Evolutionary conservation across 176 grass and related monocot species (phyloP).

Genomic region (Tillandsia leiboldiana): DNA sequence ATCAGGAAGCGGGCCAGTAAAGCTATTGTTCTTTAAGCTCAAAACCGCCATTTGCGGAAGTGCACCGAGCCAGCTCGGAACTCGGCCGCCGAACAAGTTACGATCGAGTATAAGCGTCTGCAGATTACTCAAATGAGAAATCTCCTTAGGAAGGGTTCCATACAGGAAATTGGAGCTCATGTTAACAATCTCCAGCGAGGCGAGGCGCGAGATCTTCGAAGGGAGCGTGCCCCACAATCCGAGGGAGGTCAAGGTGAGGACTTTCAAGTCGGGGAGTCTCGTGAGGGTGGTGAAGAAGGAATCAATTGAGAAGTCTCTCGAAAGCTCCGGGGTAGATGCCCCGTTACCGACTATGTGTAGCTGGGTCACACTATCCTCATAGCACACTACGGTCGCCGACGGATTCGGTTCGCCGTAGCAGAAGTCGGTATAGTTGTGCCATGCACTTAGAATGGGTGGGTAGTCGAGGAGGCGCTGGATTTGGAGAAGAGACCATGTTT

Average conservation of each 20-base stretch:
- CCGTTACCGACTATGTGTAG: constrained; percentile 48
- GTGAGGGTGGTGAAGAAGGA: constrained; percentile 59
- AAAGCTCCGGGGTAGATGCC: constrained; percentile 36
- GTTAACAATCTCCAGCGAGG: constrained; percentile 72
- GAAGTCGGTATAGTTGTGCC: constrained; percentile 71
- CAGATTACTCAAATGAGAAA: constrained; percentile 45
- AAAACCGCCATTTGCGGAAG: constrained; percentile 59
- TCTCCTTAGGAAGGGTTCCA: constrained; percentile 43
- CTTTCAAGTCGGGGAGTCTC: constrained; percentile 76
- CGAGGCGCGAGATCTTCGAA: constrained; percentile 43
- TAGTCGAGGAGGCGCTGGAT: constrained; percentile 64
- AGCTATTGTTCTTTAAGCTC: constrained; percentile 69
- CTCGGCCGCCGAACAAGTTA: constrained; percentile 60
- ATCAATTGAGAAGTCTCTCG: constrained; percentile 66
- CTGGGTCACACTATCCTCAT: constrained; percentile 78
- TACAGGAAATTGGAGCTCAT: constrained; percentile 75
- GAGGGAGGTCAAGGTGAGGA: constrained; percentile 67
- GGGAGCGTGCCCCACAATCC: constrained; percentile 77
- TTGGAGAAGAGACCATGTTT: constrained; percentile 79
- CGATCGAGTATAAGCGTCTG: constrained; percentile 81
- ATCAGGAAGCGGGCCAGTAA: constrained; percentile 45
- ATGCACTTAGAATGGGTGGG: constrained; percentile 49
- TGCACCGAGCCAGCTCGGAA: constrained; percentile 36
- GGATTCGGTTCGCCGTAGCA: constrained; percentile 37
- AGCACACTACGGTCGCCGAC: constrained; percentile 60